Evolutionary conservation across 2,329 filamentous ascomycete species (phyloP), one percentile per base, ranked within the genome.

Genomic region (Trichoderma koningiopsis): DNA sequence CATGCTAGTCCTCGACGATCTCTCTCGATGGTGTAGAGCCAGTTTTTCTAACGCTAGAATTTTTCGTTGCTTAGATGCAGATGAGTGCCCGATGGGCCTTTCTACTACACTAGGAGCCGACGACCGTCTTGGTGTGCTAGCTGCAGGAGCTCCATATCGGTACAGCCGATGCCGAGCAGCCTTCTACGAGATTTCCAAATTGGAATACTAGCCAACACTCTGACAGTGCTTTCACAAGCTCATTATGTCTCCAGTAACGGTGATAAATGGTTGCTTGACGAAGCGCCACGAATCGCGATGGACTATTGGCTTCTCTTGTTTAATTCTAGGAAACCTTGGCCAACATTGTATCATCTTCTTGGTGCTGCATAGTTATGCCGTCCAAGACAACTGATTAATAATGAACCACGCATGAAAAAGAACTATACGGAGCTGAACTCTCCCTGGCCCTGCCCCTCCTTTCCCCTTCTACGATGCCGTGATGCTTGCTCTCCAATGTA

Each of bases 381-480:
- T 22, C 5, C 8, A 24, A 49, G 47, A 13, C n/a, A 49, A 47
- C 22, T 16, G 31, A 29, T 52, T 10, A 14, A 40, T 14, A 35
- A 31, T 16, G 4, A 16, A 47, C 31, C 19, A 49, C 19, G 16
- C 13, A 33, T n/a, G 14, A 6, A n/a, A 37, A 57, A 24, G 29
- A 57, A 11, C 8, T 29, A 13, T 10, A 10, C 40, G 10, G 16
- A 65, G 62, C 62, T 65, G 62, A 65, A 43, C 11, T 31, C 49
- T 47, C 52, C 40, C 52, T 27, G 40, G 43, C 43, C n/a, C 62
- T 43, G 62, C 37, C 62, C 62, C 52, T n/a, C 62, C 62, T 47
- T 22, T 22, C 40, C 47, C n/a, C 40, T 43, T 43, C 40, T 3
- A n/a, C 16, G 27, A 57, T 29, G 62, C 29, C 13, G 62, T 65